phyloP scores from a whole-genome alignment of 148 eudicot genomes.

The Chenopodium berlandieri region DNA sequence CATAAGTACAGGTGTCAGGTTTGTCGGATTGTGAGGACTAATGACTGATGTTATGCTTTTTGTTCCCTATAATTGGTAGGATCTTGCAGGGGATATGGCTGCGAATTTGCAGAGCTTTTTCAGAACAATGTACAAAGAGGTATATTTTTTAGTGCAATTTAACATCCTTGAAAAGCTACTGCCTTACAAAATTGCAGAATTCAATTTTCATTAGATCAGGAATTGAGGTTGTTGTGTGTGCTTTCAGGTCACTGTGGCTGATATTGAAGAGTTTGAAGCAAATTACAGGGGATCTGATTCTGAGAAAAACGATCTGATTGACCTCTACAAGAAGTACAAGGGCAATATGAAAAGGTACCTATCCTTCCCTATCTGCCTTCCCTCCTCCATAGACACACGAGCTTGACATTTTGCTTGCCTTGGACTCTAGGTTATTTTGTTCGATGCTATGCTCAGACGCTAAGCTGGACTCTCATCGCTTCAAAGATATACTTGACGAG shows the following conservation, averaged over 20 bases:
- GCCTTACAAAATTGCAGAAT: background rate
- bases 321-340: conserved; percentile 68
- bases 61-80: conserved; percentile 42
- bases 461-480: conserved; percentile 87
- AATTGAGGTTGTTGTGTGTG: background rate
- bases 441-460: conserved; percentile 91
- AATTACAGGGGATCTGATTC: conserved; percentile 94
- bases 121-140: conserved; percentile 80
- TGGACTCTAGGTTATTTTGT: conserved; percentile 68
- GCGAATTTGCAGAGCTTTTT: conserved; percentile 70
- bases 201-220: background rate
- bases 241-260: conserved; percentile 81
- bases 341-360: conserved; percentile 85
- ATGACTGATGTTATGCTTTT: background rate
- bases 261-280: conserved; percentile 96
- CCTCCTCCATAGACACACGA: background rate
- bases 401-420: conserved; percentile 6
- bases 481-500: conserved; percentile 89
- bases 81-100: conserved; percentile 73
- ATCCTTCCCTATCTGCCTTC: background rate
- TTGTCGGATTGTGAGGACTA: background rate
- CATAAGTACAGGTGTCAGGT: background rate
- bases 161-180: background rate
- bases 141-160: conserved; percentile 10
- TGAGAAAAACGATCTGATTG: conserved; percentile 80